Evolutionary conservation across 2,329 filamentous ascomycete species (phyloP).

Genomic region (Botrytis fabae): DNA sequence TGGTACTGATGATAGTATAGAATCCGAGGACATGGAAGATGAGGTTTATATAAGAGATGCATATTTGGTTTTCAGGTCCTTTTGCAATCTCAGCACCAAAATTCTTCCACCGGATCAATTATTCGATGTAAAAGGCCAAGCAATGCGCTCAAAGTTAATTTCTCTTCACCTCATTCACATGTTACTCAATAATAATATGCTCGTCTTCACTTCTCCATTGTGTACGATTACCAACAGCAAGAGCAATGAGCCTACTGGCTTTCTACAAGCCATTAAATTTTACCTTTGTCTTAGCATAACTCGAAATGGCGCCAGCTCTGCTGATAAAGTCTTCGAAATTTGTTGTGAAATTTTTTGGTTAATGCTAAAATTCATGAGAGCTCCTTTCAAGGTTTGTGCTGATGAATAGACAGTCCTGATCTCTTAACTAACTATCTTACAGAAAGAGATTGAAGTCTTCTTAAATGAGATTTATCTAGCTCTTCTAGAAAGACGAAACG

Average conservation of each 20-base stretch:
- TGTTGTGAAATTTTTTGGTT: slow-evolving; percentile 98
- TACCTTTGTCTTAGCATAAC: slow-evolving; percentile 95
- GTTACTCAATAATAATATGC: slow-evolving; percentile 88
- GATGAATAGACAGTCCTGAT: background rate
- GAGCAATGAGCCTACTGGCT: slow-evolving; percentile 82
- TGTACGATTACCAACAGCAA: slow-evolving; percentile 92
- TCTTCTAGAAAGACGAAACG: slow-evolving; percentile 82
- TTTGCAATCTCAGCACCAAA: slow-evolving; percentile 97
- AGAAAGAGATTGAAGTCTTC: slow-evolving; percentile 98
- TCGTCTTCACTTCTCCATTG: slow-evolving; percentile 85
- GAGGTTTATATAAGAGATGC: slow-evolving; percentile 97
- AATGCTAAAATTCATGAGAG: slow-evolving; percentile 90
- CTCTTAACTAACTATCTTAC: slow-evolving; percentile 27
- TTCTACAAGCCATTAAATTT: slow-evolving; percentile 93
- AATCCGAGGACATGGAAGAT: slow-evolving; percentile 72
- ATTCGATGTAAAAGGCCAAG: slow-evolving; percentile 87
- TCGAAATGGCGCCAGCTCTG: slow-evolving; percentile 90
- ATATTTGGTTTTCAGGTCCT: slow-evolving; percentile 93
- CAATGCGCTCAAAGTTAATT: slow-evolving; percentile 95
- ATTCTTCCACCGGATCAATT: slow-evolving; percentile 85
- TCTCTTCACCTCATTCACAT: slow-evolving; percentile 95
- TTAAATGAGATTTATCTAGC: slow-evolving; percentile 96
- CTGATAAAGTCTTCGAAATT: slow-evolving; percentile 90
- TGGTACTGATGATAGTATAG: slow-evolving; percentile 55
- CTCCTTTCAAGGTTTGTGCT: slow-evolving; percentile 77